These are phyloP conservation scores for Moniliophthora roreri DNA, from an alignment of 1,284 basidiomycete genomes.

Conservation along the genomic window DNA sequence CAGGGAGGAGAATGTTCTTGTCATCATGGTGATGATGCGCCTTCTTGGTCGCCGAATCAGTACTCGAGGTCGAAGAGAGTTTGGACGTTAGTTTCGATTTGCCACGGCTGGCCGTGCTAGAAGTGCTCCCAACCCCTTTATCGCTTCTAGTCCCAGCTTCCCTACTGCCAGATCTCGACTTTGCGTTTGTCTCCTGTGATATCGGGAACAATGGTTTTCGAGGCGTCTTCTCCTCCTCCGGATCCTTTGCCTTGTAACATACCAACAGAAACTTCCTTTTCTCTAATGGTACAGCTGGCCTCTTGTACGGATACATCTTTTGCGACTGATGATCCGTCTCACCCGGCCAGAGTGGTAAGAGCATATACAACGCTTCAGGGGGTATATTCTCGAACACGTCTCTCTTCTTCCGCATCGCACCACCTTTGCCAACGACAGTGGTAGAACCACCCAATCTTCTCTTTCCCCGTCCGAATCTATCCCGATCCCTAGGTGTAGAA, in stretches of 20 bases:
- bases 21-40: conserved; percentile 29
- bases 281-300: conserved; percentile 45
- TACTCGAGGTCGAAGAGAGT: conserved; percentile 35
- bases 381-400: conserved; percentile 66
- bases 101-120: not conserved
- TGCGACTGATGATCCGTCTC: conserved; percentile 54
- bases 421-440: conserved; percentile 25
- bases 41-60: conserved; percentile 29
- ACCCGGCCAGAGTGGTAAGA: conserved; percentile 80
- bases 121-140: conserved; percentile 27
- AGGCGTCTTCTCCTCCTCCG: not conserved
- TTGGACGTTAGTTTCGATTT: conserved; percentile 20
- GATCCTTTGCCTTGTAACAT: conserved; percentile 44
- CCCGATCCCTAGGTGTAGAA: conserved; percentile 36
- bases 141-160: too few species aligned
- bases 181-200: not conserved
- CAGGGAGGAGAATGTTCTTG: conserved; percentile 48
- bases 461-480: conserved; percentile 20
- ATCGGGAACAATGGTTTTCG: not conserved
- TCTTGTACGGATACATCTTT: conserved; percentile 30
- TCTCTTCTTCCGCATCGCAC: conserved; percentile 18
- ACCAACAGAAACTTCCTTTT: conserved; percentile 71
- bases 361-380: conserved; percentile 71
- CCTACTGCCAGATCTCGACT: too few species aligned
- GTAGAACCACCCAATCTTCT: conserved; percentile 24